Conservation (phyloP, 2,329 filamentous ascomycete genomes). For the Pseudocercospora crystallina region DNA sequence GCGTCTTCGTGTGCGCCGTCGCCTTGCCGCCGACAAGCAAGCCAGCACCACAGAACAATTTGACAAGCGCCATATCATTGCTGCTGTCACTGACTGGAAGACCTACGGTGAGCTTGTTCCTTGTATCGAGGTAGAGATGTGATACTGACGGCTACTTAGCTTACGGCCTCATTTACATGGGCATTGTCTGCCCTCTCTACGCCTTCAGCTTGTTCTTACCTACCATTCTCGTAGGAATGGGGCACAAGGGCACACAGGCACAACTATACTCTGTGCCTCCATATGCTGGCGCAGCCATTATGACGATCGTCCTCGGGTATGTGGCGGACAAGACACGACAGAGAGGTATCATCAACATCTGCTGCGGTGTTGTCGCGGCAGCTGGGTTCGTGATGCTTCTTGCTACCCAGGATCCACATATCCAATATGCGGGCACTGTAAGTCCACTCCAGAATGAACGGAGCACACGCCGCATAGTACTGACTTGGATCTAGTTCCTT, state of each 20-base stretch:
- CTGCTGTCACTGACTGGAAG: slow-evolving; percentile 72
- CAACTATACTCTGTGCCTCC: slow-evolving; percentile 75
- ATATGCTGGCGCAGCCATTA: slow-evolving; percentile 67
- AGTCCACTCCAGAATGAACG: neutral
- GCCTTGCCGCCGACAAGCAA: slow-evolving; percentile 29
- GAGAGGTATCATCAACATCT: slow-evolving; percentile 79
- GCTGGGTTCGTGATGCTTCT: slow-evolving; percentile 78
- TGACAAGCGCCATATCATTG: slow-evolving; percentile 28
- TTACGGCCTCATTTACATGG: slow-evolving; percentile 72
- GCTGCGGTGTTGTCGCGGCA: slow-evolving; percentile 67
- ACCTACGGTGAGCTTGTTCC: slow-evolving; percentile 59
- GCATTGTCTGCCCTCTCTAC: slow-evolving; percentile 29
- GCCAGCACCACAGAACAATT: slow-evolving; percentile 27
- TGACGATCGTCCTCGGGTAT: slow-evolving; percentile 70
- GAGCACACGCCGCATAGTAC: neutral
- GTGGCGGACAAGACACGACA: slow-evolving; percentile 71
- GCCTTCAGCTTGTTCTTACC: slow-evolving; percentile 36
- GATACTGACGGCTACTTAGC: neutral
- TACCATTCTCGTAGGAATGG: slow-evolving; percentile 37
- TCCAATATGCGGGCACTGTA: slow-evolving; percentile 73
- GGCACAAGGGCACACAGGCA: slow-evolving; percentile 60
- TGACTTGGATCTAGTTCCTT: slow-evolving; percentile 54
- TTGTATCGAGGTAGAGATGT: neutral
- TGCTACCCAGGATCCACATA: slow-evolving; percentile 59
- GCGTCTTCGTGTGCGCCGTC: slow-evolving; percentile 25